Evolutionary conservation across 768 basidiomycete genomes (phyloP), one percentile per base, ranked within the genome.

Genomic region (Pholiota conissans): DNA sequence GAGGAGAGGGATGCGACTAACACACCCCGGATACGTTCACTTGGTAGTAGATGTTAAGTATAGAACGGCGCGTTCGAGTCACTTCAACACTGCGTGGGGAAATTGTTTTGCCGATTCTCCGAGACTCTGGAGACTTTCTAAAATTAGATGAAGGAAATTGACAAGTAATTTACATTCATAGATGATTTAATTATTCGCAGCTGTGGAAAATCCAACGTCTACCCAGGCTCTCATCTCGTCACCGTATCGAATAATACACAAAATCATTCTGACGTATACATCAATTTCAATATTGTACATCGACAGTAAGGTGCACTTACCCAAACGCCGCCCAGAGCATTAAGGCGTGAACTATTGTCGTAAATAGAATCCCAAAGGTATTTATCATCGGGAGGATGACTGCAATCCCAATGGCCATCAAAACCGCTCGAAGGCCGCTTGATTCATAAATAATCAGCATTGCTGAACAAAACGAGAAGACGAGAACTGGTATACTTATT

Each of bases 191-290:
- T 75, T 74, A 29, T 64, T 69, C 4, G 69, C 63, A 20, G 59
- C 64, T 1, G 75, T 79, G 0, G 84, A 80, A 62, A 79, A 87
- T 3, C 81, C 85, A 16, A 87, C 71, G 61, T 87, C 83, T 5
- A 77, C 68, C 74, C 77, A 85, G 0, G 75, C 78, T 42, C 85
- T 74, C 79, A 89, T 80, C 48, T 73, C 70, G 22, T 76, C 75
- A 2, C 85, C 86, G 51, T 86, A 84, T 10, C 69, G 73, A 35
- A 88, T 81, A 9, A 79, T 79, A 16, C 74, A 61, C 72, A 74
- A 78, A 2, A 88, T 56, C 6, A 85, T 48, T n/a, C 86, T 87
- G 57, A 14, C 24, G n/a, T n/a, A n/a, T 18, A 16, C 16, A 29
- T n/a, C 49, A 46, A 56, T 14, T n/a, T 28, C 37, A 45, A 67